Conservation (phyloP, 1,284 basidiomycete genomes). For the Baeospora myosura region DNA sequence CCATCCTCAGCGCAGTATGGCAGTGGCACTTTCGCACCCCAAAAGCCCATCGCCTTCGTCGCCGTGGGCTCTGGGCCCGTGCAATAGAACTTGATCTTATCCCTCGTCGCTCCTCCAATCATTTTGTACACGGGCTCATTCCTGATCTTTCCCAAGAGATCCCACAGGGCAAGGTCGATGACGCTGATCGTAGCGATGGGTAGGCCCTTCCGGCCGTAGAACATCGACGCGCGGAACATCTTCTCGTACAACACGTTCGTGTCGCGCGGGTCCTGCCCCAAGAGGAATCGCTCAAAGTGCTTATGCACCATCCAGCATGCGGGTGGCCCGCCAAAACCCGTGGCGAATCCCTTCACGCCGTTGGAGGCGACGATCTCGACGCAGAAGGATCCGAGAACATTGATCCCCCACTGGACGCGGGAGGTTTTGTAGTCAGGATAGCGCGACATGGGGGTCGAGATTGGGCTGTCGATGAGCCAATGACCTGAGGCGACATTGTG, state of each 20-base stretch:
- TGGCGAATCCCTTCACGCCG: conserved; percentile 37
- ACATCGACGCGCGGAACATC: conserved; percentile 36
- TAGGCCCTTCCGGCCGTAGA: conserved; percentile 45
- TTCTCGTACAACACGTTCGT: conserved; percentile 40
- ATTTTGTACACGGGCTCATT: conserved; percentile 48
- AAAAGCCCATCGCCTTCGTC: conserved; percentile 42
- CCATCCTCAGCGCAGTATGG: conserved; percentile 41
- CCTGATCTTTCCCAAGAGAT: conserved; percentile 44
- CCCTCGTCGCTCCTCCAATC: conserved; percentile 43
- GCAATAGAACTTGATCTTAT: conserved; percentile 41
- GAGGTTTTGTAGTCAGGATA: conserved; percentile 38
- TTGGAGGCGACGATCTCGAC: conserved; percentile 40
- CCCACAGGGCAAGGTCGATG: conserved; percentile 39
- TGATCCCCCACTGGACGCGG: conserved; percentile 36
- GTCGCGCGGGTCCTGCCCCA: conserved; percentile 35
- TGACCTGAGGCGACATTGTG: conserved; percentile 29
- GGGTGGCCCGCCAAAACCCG: conserved; percentile 44
- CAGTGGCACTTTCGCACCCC: conserved; percentile 40
- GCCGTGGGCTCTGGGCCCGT: conserved; percentile 39
- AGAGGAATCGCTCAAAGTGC: conserved; percentile 42
- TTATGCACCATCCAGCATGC: conserved; percentile 48
- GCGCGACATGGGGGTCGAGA: conserved; percentile 29
- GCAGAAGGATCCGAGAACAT: conserved; percentile 39
- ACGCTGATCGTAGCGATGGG: conserved; percentile 30
- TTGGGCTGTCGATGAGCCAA: conserved; percentile 20